Evolutionary conservation across 768 basidiomycete genomes (phyloP).

Genomic region (Boletellus ananas): DNA sequence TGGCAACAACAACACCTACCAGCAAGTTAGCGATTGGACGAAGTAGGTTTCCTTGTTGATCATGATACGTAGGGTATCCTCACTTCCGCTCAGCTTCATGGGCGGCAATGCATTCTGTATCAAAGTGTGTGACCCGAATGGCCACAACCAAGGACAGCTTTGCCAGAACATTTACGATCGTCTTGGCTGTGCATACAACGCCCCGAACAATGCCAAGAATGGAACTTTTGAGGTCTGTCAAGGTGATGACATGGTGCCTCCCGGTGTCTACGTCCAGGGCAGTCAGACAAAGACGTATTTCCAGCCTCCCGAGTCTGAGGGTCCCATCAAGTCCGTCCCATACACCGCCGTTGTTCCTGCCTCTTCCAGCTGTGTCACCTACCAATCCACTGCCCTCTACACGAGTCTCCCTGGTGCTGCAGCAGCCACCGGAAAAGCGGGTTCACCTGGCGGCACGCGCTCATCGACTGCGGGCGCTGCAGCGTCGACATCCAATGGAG

Average conservation of each 20-base stretch:
- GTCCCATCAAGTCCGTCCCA: constrained; percentile 42
- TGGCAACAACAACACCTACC: constrained; percentile 37
- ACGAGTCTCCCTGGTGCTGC: constrained; percentile 18
- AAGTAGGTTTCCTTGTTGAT: constrained; percentile 36
- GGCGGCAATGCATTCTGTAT: constrained; percentile 62
- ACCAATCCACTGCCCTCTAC: constrained; percentile 36
- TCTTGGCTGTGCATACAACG: constrained; percentile 72
- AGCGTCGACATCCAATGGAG: constrained; percentile 13
- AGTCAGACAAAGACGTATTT: constrained; percentile 43
- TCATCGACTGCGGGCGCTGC: constrained; percentile 15
- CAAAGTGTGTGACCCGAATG: constrained; percentile 63
- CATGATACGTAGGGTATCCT: not conserved
- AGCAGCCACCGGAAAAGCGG: not conserved
- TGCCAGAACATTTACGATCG: constrained; percentile 75
- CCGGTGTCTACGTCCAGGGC: constrained; percentile 45
- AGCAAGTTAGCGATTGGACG: constrained; percentile 66
- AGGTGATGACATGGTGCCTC: constrained; percentile 59
- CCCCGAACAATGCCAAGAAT: constrained; percentile 56
- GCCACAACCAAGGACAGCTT: constrained; percentile 38
- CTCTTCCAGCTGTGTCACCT: constrained; percentile 43
- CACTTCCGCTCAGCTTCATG: constrained; percentile 49
- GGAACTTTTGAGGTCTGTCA: constrained; percentile 63
- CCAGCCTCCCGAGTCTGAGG: constrained; percentile 47
- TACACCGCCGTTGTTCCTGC: constrained; percentile 39
- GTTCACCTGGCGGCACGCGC: constrained; percentile 5